phyloP scores from a whole-genome alignment of 148 eudicot species.

The Heliosperma pusillum region DNA sequence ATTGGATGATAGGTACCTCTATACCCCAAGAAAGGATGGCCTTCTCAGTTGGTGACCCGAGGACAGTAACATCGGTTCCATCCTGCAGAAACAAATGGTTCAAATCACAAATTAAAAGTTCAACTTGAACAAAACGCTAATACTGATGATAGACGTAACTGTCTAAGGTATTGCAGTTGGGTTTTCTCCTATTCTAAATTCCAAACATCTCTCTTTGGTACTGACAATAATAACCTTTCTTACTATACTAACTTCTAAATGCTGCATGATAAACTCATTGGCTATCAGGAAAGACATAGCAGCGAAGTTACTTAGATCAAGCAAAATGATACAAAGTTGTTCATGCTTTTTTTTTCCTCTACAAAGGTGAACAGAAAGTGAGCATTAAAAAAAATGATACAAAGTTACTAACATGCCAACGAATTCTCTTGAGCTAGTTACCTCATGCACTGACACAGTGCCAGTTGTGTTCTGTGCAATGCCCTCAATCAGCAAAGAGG shows the following conservation, averaged over 20 bases:
- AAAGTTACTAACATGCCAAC: neutral
- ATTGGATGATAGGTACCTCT: conserved; percentile 30
- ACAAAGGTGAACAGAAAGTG: neutral
- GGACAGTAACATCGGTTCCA: neutral
- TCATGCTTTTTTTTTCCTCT: neutral
- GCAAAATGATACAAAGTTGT: neutral
- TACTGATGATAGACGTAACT: neutral
- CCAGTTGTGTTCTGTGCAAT: conserved; percentile 91
- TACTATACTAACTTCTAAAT: neutral
- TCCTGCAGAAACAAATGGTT: conserved; percentile 1
- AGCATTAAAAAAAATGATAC: neutral
- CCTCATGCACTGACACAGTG: conserved; percentile 83
- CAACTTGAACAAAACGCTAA: neutral
- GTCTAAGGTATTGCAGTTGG: neutral
- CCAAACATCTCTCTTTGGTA: neutral
- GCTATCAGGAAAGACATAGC: no score
- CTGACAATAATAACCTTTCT: neutral
- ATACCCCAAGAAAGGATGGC: conserved; percentile 8
- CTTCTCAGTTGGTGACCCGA: conserved; percentile 10
- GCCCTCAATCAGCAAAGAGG: conserved; percentile 68
- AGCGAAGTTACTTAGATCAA: neutral
- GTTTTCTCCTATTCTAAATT: neutral
- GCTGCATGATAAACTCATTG: neutral
- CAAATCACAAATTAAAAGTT: neutral
- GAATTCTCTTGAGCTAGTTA: conserved; percentile 27